Conservation (phyloP, 2,329 filamentous ascomycete species). For the Didymella keratinophila region DNA sequence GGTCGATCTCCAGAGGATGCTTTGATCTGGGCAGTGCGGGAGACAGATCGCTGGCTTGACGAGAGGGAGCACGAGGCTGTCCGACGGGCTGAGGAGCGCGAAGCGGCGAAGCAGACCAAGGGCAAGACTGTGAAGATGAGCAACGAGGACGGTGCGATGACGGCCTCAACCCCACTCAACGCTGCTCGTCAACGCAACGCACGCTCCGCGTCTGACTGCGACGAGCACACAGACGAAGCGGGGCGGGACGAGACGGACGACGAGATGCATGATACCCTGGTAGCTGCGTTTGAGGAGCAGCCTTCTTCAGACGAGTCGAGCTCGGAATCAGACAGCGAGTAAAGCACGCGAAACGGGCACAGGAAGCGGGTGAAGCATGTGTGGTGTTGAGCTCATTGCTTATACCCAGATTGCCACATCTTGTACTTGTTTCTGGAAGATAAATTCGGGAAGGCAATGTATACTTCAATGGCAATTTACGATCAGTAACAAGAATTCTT, state of each 20-base stretch:
- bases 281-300: background rate
- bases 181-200: background rate
- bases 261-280: background rate
- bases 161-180: conserved; percentile 1
- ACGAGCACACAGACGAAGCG: background rate
- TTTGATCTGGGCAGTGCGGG: conserved; percentile 24
- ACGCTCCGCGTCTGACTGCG: background rate
- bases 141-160: background rate
- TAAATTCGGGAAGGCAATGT: background rate
- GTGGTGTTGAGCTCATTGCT: background rate
- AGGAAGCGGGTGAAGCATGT: background rate
- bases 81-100: conserved; percentile 1
- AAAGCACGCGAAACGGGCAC: background rate
- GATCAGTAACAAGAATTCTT: too few relatives aligned
- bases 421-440: background rate
- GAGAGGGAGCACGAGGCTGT: conserved; percentile 19
- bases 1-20: conserved; percentile 24
- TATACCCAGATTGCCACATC: background rate
- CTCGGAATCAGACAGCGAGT: background rate
- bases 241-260: background rate
- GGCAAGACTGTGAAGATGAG: background rate
- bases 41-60: conserved; percentile 30
- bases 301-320: background rate
- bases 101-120: background rate
- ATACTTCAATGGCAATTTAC: too few relatives aligned